Conservation (phyloP, 2,329 filamentous ascomycete species). For the Pseudogymnoascus sp. region DNA sequence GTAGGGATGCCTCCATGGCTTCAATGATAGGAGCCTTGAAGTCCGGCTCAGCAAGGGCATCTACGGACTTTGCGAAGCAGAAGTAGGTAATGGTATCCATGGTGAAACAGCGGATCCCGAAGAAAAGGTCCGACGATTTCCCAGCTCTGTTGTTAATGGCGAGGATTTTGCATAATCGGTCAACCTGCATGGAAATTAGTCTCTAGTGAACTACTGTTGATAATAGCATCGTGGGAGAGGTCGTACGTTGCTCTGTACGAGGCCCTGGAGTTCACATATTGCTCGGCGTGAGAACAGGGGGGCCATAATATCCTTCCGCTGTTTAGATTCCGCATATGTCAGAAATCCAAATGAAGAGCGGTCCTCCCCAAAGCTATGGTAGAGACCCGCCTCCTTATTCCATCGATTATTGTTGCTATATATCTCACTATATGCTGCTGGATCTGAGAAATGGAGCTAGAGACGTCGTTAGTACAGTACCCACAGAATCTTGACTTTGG, state of each 20-base stretch:
- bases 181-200: slow-evolving; percentile 18
- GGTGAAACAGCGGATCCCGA: slow-evolving; percentile 29
- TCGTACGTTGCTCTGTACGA: slow-evolving; percentile 30
- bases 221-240: neutral
- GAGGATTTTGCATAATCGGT: slow-evolving; percentile 27
- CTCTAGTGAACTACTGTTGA: neutral
- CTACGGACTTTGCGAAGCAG: slow-evolving; percentile 33
- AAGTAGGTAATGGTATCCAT: slow-evolving; percentile 33
- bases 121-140: slow-evolving; percentile 25
- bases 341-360: slow-evolving; percentile 35
- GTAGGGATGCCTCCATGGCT: slow-evolving; percentile 32
- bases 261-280: slow-evolving; percentile 28
- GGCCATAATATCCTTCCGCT: slow-evolving; percentile 34
- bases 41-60: slow-evolving; percentile 31
- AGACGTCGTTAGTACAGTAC: neutral
- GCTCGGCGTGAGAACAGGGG: slow-evolving; percentile 34
- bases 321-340: slow-evolving; percentile 32
- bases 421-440: slow-evolving; percentile 35
- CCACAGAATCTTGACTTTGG: neutral
- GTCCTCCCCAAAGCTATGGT: slow-evolving; percentile 33
- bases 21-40: slow-evolving; percentile 35
- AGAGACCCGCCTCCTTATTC: slow-evolving; percentile 34
- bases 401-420: slow-evolving; percentile 34
- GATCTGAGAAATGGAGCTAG: slow-evolving; percentile 35
- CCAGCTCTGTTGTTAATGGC: slow-evolving; percentile 18